A percentile compares a stretch with the other conserved stretches of the same genome.
Conservation (phyloP, 208 protist genomes). For the Wallacemonas rigidus region DNA sequence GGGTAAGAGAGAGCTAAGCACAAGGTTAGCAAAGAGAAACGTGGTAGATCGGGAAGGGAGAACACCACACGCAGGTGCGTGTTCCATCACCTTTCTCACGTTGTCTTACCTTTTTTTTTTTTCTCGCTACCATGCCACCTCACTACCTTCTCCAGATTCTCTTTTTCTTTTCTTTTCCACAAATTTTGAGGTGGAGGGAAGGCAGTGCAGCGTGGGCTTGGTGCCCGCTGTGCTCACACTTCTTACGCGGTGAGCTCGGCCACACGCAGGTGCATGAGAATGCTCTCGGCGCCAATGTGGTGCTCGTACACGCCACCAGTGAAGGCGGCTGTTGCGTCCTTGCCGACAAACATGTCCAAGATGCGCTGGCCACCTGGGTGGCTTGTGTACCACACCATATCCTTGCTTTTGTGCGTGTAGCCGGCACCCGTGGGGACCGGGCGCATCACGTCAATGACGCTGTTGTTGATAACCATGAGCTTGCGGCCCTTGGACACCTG, state of each 20-base stretch:
- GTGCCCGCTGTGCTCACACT: too few relatives aligned
- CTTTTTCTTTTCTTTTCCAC: too few relatives aligned
- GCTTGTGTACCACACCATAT: constrained; percentile 63
- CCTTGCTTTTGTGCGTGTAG: constrained; percentile 70
- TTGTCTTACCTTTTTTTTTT: constrained; percentile 4
- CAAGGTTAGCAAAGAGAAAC: constrained; percentile 15
- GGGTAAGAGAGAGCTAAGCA: constrained; percentile 14
- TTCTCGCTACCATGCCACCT: not conserved
- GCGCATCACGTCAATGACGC: constrained; percentile 69
- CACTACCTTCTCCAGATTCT: too few relatives aligned
- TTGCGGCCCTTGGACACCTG: constrained; percentile 66
- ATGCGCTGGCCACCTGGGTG: constrained; percentile 82
- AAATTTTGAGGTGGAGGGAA: too few relatives aligned
- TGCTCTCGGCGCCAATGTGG: constrained; percentile 55
- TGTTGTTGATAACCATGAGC: constrained; percentile 63
- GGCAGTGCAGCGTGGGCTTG: too few relatives aligned
- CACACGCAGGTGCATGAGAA: constrained; percentile 70
- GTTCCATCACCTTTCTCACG: not conserved
- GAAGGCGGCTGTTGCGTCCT: constrained; percentile 76
- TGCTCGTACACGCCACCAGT: constrained; percentile 75
- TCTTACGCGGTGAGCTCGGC: constrained; percentile 34
- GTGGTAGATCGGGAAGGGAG: not conserved
- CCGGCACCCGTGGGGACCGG: constrained; percentile 52
- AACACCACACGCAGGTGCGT: not conserved
- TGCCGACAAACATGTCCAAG: constrained; percentile 75